These are phyloP conservation scores for Cordyceps cateniannulata DNA, from an alignment of 2,329 filamentous ascomycete species.

Conservation along the genomic window DNA sequence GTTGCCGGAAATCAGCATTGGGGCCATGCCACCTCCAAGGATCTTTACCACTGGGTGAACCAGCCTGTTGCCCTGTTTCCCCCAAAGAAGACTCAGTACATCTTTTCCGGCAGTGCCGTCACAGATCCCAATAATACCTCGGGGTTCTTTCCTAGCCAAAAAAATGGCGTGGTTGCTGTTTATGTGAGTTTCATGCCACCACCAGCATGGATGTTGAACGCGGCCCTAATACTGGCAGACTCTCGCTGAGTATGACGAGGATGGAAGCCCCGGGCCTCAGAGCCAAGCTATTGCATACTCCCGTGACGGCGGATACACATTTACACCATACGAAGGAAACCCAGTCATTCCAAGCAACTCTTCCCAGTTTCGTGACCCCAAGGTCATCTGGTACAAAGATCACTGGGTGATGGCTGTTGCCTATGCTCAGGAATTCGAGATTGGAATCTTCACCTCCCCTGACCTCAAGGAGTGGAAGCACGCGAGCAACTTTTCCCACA, in stretches of 20 bases:
- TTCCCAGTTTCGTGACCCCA: slow-evolving; percentile 58
- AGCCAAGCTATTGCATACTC: slow-evolving; percentile 58
- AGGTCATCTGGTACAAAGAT: slow-evolving; percentile 52
- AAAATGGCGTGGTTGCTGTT: slow-evolving; percentile 54
- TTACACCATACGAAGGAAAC: slow-evolving; percentile 52
- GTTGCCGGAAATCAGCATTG: slow-evolving; percentile 57
- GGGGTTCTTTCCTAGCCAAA: slow-evolving; percentile 55
- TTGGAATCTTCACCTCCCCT: slow-evolving; percentile 56
- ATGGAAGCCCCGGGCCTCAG: slow-evolving; percentile 26
- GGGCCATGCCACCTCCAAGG: slow-evolving; percentile 58
- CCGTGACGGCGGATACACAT: slow-evolving; percentile 54
- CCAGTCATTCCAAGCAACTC: slow-evolving; percentile 52
- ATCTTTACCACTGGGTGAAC: slow-evolving; percentile 59
- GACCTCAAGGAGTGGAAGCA: slow-evolving; percentile 52
- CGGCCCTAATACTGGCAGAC: slow-evolving; percentile 16
- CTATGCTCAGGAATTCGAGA: slow-evolving; percentile 43
- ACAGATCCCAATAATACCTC: slow-evolving; percentile 59
- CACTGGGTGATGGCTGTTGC: slow-evolving; percentile 54
- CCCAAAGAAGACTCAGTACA: slow-evolving; percentile 34
- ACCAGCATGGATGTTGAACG: slow-evolving; percentile 27
- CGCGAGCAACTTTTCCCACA: slow-evolving; percentile 46
- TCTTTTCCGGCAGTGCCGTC: slow-evolving; percentile 51
- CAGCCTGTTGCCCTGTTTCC: slow-evolving; percentile 56
- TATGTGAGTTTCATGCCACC: slow-evolving; percentile 21
- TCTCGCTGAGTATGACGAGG: slow-evolving; percentile 15